phyloP scores from a whole-genome alignment of 1,284 basidiomycete genomes.

The Pulchroboletus neoregius region DNA sequence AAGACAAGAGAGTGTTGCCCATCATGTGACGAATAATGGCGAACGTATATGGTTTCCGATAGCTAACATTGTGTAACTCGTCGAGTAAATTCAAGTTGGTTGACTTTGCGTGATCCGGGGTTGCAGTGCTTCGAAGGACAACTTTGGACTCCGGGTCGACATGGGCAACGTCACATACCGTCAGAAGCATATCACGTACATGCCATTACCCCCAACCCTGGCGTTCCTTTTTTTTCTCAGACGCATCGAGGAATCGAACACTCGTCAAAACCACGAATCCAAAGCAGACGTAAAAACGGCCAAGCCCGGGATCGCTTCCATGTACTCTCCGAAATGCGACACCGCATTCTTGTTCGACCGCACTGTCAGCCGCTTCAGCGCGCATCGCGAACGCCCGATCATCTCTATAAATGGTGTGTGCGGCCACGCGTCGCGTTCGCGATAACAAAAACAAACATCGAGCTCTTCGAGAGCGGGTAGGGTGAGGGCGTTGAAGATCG shows the following conservation, averaged over 20 bases:
- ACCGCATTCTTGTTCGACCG: constrained; percentile 24
- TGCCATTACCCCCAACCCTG: background rate
- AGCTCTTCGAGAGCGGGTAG: constrained; percentile 33
- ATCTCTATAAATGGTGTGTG: constrained; percentile 26
- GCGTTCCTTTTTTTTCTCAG: background rate
- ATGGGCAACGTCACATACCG: too few relatives aligned
- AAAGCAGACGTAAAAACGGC: constrained; percentile 16
- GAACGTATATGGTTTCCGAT: too few relatives aligned
- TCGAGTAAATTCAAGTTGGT: too few relatives aligned
- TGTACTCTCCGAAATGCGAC: constrained; percentile 25
- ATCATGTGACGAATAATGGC: too few relatives aligned
- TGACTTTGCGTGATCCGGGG: too few relatives aligned
- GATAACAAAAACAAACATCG: constrained; percentile 32
- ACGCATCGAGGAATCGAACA: background rate
- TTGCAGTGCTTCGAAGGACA: too few relatives aligned
- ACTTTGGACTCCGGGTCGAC: too few relatives aligned
- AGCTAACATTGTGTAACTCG: too few relatives aligned
- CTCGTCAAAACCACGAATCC: background rate
- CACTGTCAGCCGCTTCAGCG: constrained; percentile 23
- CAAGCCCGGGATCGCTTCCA: constrained; percentile 23
- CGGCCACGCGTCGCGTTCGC: constrained; percentile 29
- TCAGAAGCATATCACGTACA: background rate
- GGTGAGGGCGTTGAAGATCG: constrained; percentile 18
- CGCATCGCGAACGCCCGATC: constrained; percentile 25
- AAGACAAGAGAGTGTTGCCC: too few relatives aligned